Evolutionary conservation across 2,329 filamentous ascomycete species (phyloP), one percentile per base, ranked within the genome.

Genomic region (Trichoderma breve): DNA sequence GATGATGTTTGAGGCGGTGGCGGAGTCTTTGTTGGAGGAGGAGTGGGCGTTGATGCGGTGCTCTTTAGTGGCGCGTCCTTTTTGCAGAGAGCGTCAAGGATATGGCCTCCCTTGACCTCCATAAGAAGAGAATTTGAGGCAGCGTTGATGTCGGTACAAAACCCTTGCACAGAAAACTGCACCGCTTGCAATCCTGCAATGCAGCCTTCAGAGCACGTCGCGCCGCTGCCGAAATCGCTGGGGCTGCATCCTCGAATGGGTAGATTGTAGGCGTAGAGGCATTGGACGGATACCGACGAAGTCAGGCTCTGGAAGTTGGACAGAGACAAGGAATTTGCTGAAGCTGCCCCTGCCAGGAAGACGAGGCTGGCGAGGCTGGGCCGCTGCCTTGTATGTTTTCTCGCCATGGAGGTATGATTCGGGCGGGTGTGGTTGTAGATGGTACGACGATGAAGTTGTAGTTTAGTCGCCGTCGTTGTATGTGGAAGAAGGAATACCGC

Each of bases 251-350:
- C 79, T n/a, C 70, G 55, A 30, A 86, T 80, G 6, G 80, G 80
- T 6, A 78, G 77, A 74, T 83, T 82, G 77, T 86, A 86, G 39
- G 82, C 83, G 47, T 80, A 74, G 15, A 81, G 76, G 74, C 84
- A 86, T 55, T 74, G 74, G 43, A 82, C 70, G 0, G 83, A 77
- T 5, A 79, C 75, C n/a, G 79, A 73, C 12, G 80, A 77, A n/a
- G 79, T 76, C 70, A 86, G 79, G 55, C 80, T 76, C 70, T 85
- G 79, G 70, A 86, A 83, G 74, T 80, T 80, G 60, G 82, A 80
- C 32, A 86, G 79, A 4, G 75, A 77, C n/a, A 80, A 66, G 1
- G 73, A 74, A n/a, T 70, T 60, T 57, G 72, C 78, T 7, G 78
- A 79, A 6, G 74, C 76, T 2, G 73, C 71, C 6, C 75, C 72